These are phyloP conservation scores for Linnemannia schmuckeri DNA, from an alignment of 192 early-diverging fungal species.

Conservation along the genomic window DNA sequence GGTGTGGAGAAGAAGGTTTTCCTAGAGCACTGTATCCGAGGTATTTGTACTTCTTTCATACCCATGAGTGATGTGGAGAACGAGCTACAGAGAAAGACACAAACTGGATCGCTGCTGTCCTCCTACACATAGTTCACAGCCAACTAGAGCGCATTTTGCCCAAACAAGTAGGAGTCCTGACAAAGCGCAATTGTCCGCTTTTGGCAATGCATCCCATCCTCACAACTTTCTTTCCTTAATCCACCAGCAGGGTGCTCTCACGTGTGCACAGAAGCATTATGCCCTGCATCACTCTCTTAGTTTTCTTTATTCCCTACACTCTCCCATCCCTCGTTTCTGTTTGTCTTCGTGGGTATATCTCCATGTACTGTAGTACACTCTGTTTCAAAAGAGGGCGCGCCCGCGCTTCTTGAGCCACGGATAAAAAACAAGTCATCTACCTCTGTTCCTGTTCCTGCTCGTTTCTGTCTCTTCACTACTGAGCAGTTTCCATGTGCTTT, in stretches of 20 bases:
- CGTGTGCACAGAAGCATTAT: not conserved
- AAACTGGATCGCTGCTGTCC: too few relatives aligned
- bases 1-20: conserved; percentile 5
- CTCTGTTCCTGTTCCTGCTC: too few relatives aligned
- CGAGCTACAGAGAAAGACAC: not conserved
- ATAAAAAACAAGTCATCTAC: too few relatives aligned
- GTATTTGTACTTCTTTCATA: not conserved
- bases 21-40: not conserved
- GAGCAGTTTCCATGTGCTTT: too few relatives aligned
- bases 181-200: not conserved
- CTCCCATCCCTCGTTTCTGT: not conserved
- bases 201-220: not conserved
- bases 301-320: not conserved
- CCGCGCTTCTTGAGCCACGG: too few relatives aligned
- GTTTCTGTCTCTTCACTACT: too few relatives aligned
- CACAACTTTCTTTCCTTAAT: not conserved
- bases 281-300: not conserved
- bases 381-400: too few relatives aligned
- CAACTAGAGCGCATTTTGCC: not conserved
- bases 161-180: not conserved
- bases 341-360: not conserved
- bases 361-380: too few relatives aligned
- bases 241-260: not conserved
- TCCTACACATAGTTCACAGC: too few relatives aligned
- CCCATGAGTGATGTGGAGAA: not conserved